Evolutionary conservation across 495 filamentous ascomycete species (phyloP), one percentile per base, ranked within the genome.

Genomic region (Choiromyces venosus): DNA sequence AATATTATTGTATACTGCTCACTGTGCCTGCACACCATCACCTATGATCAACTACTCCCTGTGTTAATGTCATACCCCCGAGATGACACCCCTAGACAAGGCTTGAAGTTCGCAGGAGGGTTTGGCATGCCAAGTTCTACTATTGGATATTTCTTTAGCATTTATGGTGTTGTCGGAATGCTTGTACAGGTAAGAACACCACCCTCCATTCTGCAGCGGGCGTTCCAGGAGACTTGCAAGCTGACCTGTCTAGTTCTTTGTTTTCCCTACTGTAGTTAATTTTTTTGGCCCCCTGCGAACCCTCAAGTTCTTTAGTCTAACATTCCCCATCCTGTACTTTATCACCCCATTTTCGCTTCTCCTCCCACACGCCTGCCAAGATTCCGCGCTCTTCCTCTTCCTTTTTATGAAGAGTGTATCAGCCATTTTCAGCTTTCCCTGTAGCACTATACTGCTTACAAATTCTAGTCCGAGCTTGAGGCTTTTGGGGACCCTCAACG

Each of bases 401-500:
- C 85, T 93, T 83, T 82, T 93, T 18, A 73, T 88, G 76, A 96
- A 94, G 80, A 88, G 88, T 37, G 84, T 90, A 66, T 86, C 86
- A 16, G 87, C 87, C 44, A 93, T 94, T 70, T 91, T 97, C 81
- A 89, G 89, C 7, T 97, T 96, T 80, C 94, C 94, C 1, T 93
- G 91, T 81, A 89, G 86, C 21, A 95, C 91, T n/a, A 96, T 97
- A 78, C 82, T 97, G 29, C 85, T 98, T 25, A 97, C 94, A 65
- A 98, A 97, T 83, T 92, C 90, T 25, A 93, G 93, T 1, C 82
- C 85, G 0, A 91, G 87, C 65, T 83, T 97, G 40, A 84, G 87
- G 39, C 87, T 96, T 66, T 86, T 97, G 9, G 94, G 93, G 0
- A 96, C 94, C 2, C 83, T 98, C 67, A 98, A 98, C 80, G 94